Base-by-base conservation (phyloP, 169 alveolate genomes). In the Perkinsus chesapeaki region DNA sequence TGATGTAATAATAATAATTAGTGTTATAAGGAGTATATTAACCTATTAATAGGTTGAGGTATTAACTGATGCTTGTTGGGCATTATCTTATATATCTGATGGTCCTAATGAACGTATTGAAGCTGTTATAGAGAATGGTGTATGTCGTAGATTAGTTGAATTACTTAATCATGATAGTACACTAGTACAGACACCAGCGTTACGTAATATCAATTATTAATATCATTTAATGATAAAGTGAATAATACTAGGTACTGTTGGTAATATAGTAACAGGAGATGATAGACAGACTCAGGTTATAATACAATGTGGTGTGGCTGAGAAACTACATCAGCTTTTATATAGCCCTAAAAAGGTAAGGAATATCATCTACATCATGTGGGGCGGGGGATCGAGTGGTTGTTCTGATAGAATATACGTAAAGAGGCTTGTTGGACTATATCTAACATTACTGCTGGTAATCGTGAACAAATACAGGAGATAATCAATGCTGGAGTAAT, bases 341-440 rank as follows among this genome's bases (percentile, higher is more conserved):
- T 96, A 96, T 73, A 96, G 98, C 73, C 96, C 97, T 31, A 98
- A 97, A 95, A 98, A 97, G 98, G 96, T 92, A 94, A 94, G n/a
- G n/a, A n/a, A n/a, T n/a, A n/a, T n/a, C n/a, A n/a, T n/a, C n/a
- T n/a, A n/a, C n/a, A n/a, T 19, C 95, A 97, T 92, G 96, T 98
- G 39, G 95, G 96, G 92, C 92, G 92, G 91, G 97, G 96, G 31
- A 92, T 97, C 16, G 95, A 96, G 39, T 93, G 95, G 39, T 97
- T 97, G 39, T 96, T 95, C n/a, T 39, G 7, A 20, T 23, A 60
- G 82, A 60, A 60, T 60, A 97, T 99, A 19, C 97, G 98, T 94
- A 99, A 98, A 96, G 99, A 99, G 95, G 99, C 99, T 27, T 98
- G 99, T 94, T 99, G 99, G 99, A 97, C 99, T 3, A 94, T 98